Evolutionary conservation across 2,329 filamentous ascomycete species (phyloP).

Genomic region (Paramyrothecium sp.): DNA sequence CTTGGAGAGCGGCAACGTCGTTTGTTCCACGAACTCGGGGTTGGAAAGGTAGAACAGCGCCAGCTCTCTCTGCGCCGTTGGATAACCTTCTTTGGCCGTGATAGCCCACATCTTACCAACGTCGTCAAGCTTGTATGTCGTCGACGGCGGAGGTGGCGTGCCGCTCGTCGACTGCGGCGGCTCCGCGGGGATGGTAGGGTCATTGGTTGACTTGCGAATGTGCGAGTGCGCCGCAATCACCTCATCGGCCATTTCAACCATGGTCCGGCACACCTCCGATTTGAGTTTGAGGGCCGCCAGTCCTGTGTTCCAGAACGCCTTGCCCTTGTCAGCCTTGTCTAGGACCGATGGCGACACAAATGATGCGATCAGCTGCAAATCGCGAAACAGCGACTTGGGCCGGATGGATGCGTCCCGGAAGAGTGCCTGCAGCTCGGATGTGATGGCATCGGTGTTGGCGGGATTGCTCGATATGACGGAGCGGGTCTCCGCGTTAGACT

Average conservation of each 20-base stretch:
- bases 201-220: conserved; percentile 48
- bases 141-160: conserved; percentile 47
- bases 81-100: conserved; percentile 82
- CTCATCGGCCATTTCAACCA: conserved; percentile 60
- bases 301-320: conserved; percentile 88
- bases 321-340: conserved; percentile 63
- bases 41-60: conserved; percentile 92
- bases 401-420: conserved; percentile 67
- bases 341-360: conserved; percentile 61
- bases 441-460: conserved; percentile 62
- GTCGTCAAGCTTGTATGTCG: conserved; percentile 71
- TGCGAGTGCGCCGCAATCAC: conserved; percentile 62
- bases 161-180: conserved; percentile 33
- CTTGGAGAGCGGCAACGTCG: conserved; percentile 79
- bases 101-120: conserved; percentile 89
- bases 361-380: conserved; percentile 71
- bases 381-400: conserved; percentile 79
- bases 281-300: conserved; percentile 87
- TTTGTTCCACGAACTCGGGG: conserved; percentile 77
- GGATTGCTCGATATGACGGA: conserved; percentile 48
- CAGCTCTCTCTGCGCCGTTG: conserved; percentile 87
- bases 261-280: conserved; percentile 80
- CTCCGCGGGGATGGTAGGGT: conserved; percentile 23
- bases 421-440: conserved; percentile 64
- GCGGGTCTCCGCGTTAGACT: conserved; percentile 47